These are phyloP conservation scores for Taxillus chinensis DNA, from an alignment of 164 flowering plant species.

Conservation along the genomic window DNA sequence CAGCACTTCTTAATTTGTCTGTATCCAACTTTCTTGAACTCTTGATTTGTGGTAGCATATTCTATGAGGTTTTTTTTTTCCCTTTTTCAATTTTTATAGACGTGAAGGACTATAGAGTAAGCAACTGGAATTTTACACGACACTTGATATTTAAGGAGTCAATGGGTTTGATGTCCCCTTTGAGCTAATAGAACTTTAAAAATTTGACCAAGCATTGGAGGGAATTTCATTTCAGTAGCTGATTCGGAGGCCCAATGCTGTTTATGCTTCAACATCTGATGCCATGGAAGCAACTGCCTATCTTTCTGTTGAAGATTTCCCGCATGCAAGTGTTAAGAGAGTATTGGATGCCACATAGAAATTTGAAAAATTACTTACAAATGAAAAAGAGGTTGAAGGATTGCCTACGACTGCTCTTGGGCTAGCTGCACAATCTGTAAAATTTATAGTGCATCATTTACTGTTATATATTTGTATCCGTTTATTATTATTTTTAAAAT, in stretches of 20 bases:
- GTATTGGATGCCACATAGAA: conserved; percentile 95
- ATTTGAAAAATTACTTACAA: conserved; percentile 73
- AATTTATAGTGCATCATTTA: conserved; percentile 92
- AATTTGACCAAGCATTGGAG: conserved; percentile 86
- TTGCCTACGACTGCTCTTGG: conserved; percentile 84
- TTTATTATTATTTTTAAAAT: no score
- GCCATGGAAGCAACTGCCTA: conserved; percentile 61
- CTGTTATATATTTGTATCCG: no score
- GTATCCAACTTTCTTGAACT: no score
- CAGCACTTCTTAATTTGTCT: no score
- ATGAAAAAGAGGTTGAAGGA: conserved; percentile 87
- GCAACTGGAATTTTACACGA: no score
- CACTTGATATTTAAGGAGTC: no score
- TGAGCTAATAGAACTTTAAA: conserved; percentile 74
- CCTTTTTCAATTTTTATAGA: no score
- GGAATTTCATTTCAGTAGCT: conserved; percentile 80
- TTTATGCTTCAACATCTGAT: conserved; percentile 69
- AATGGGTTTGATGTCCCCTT: conserved; percentile 78
- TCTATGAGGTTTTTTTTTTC: no score
- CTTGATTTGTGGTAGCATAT: no score
- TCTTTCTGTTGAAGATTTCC: conserved; percentile 88
- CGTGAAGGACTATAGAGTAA: no score
- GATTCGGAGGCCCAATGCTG: conserved; percentile 78
- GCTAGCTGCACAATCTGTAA: conserved; percentile 85
- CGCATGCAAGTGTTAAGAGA: conserved; percentile 69